phyloP scores from a whole-genome alignment of 2,329 filamentous ascomycete genomes.

The Teratosphaeria pseudoeucalypti region DNA sequence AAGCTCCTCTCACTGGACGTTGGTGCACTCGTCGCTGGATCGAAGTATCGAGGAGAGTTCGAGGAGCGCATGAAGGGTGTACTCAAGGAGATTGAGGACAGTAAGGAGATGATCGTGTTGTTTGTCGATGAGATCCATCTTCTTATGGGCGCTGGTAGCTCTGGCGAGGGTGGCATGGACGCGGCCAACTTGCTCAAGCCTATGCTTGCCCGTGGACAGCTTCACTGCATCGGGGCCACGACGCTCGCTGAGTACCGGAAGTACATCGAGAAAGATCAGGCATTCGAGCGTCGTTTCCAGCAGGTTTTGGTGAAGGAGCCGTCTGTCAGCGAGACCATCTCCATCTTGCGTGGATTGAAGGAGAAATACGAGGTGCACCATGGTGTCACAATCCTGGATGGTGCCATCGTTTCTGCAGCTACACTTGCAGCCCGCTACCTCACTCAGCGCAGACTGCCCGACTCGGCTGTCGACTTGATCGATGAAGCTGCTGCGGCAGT shows the following conservation, averaged over 20 bases:
- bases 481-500: slow-evolving; percentile 97
- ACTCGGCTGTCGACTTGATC: slow-evolving; percentile 92
- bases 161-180: slow-evolving; percentile 87
- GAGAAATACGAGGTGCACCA: slow-evolving; percentile 98
- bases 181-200: slow-evolving; percentile 95
- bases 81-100: slow-evolving; percentile 88
- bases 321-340: slow-evolving; percentile 77
- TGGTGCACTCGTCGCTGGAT: slow-evolving; percentile 86
- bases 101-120: slow-evolving; percentile 92
- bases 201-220: slow-evolving; percentile 90
- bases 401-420: slow-evolving; percentile 83
- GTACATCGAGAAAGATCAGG: slow-evolving; percentile 97
- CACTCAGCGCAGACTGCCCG: slow-evolving; percentile 78
- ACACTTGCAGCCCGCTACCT: slow-evolving; percentile 88
- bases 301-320: slow-evolving; percentile 97
- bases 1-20: slow-evolving; percentile 92
- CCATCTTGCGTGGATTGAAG: slow-evolving; percentile 95
- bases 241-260: slow-evolving; percentile 94
- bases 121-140: slow-evolving; percentile 99
- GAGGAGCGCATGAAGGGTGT: slow-evolving; percentile 99
- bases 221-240: slow-evolving; percentile 96
- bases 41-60: slow-evolving; percentile 97
- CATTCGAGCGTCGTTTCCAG: slow-evolving; percentile 97
- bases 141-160: slow-evolving; percentile 91
- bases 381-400: slow-evolving; percentile 91